Conservation (phyloP, 257 asterid genomes). For the Craterostigma plantagineum region DNA sequence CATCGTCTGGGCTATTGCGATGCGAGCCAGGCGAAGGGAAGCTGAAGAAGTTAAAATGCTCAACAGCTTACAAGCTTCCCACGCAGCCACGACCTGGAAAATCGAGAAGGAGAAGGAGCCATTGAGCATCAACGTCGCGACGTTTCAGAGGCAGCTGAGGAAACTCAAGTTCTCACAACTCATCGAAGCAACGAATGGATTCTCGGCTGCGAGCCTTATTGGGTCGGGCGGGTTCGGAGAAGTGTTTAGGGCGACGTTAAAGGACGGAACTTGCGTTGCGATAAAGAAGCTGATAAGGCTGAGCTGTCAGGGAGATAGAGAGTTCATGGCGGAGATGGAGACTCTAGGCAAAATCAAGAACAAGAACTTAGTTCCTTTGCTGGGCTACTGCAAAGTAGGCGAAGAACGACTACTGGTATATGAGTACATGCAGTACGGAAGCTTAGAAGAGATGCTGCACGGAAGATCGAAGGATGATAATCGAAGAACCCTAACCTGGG, state of each 20-base stretch:
- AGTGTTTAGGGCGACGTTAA: slow-evolving; percentile 71
- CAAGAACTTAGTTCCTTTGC: slow-evolving; percentile 59
- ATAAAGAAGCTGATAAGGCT: slow-evolving; percentile 71
- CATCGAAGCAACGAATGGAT: slow-evolving; percentile 83
- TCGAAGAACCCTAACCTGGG: slow-evolving; percentile 40
- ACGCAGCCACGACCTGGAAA: slow-evolving; percentile 80
- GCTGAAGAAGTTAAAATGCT: slow-evolving; percentile 73
- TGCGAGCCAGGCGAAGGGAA: slow-evolving; percentile 44
- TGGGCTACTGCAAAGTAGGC: slow-evolving; percentile 83
- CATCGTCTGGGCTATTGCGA: slow-evolving; percentile 78
- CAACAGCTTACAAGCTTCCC: slow-evolving; percentile 40
- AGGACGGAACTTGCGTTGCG: slow-evolving; percentile 85
- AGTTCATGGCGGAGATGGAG: slow-evolving; percentile 98
- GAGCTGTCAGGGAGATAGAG: slow-evolving; percentile 79
- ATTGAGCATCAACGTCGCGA: slow-evolving; percentile 80
- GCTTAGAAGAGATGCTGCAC: slow-evolving; percentile 80
- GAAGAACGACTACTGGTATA: slow-evolving; percentile 80
- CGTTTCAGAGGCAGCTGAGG: slow-evolving; percentile 66
- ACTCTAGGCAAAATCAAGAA: slow-evolving; percentile 85
- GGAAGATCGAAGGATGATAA: slow-evolving; percentile 21
- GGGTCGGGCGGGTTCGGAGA: slow-evolving; percentile 96
- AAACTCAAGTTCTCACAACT: slow-evolving; percentile 75
- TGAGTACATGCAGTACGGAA: slow-evolving; percentile 72
- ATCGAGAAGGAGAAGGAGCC: slow-evolving; percentile 97
- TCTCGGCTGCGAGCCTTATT: slow-evolving; percentile 73